A percentile compares a stretch with the other conserved stretches of the same genome.
phyloP scores from a whole-genome alignment of 352 stramenopile species.

The Globisporangium perplexum region DNA sequence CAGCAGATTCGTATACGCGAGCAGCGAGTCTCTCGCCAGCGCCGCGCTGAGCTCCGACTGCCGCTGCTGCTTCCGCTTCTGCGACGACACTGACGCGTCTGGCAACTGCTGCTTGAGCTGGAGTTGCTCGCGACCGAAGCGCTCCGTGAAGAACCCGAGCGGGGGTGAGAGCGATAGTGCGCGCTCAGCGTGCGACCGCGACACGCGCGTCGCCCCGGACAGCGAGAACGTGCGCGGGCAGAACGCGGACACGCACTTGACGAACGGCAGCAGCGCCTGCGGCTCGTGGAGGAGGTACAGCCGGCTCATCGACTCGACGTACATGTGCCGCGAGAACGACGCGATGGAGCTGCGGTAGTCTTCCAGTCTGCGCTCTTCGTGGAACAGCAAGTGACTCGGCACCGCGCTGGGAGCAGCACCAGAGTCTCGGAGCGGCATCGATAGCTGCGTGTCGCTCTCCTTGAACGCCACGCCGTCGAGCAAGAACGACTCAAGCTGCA shows the following conservation, averaged over 20 bases:
- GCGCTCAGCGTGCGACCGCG: conserved; percentile 61
- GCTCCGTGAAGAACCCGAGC: conserved; percentile 33
- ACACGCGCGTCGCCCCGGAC: conserved; percentile 26
- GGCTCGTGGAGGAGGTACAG: conserved; percentile 77
- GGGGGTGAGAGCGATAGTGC: conserved; percentile 61
- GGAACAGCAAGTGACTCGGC: conserved; percentile 76
- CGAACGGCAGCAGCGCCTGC: conserved; percentile 44
- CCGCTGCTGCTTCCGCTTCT: conserved; percentile 3
- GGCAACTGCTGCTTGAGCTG: conserved; percentile 4
- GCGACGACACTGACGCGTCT: neutral
- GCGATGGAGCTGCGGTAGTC: conserved; percentile 68
- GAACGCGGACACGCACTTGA: conserved; percentile 48
- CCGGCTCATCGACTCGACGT: conserved; percentile 77
- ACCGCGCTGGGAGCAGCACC: conserved; percentile 5
- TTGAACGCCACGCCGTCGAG: conserved; percentile 51
- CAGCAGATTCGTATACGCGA: conserved; percentile 60
- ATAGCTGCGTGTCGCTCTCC: neutral
- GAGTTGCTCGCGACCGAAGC: conserved; percentile 14
- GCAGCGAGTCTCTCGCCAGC: conserved; percentile 27
- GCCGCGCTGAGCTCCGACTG: conserved; percentile 9
- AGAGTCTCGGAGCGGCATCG: neutral
- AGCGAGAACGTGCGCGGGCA: conserved; percentile 69
- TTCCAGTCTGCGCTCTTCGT: conserved; percentile 61
- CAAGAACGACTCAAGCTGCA: conserved; percentile 68
- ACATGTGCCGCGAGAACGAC: conserved; percentile 85